Conservation (phyloP, 345 rosid genomes). For the Erysimum cheiranthoides region DNA sequence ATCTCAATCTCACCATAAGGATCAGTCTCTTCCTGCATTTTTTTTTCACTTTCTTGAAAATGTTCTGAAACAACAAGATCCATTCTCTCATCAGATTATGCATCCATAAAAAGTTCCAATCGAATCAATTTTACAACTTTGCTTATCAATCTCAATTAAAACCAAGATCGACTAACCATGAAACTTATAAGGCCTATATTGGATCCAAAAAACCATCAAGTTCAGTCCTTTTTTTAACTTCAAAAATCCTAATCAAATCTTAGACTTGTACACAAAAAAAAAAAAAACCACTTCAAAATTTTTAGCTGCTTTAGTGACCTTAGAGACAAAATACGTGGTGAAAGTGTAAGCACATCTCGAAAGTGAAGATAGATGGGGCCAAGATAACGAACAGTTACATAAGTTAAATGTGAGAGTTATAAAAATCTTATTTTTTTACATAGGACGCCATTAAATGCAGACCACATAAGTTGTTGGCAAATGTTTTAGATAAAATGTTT, state of each 20-base stretch:
- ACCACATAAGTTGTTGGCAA: constrained; percentile 28
- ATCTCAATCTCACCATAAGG: constrained; percentile 79
- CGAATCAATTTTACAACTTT: not conserved
- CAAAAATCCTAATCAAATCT: not conserved
- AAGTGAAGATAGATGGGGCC: constrained; percentile 34
- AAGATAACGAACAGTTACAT: constrained; percentile 28
- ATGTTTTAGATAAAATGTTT: constrained; percentile 4
- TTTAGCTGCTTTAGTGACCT: not conserved
- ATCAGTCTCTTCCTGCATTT: constrained; percentile 55
- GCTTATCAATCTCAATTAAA: not conserved
- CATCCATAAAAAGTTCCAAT: not conserved
- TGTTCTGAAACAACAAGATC: constrained; percentile 37
- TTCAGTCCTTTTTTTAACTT: not conserved
- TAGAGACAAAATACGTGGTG: constrained; percentile 33
- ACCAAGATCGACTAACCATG: not conserved
- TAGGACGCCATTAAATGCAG: constrained; percentile 32
- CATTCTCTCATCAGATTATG: constrained; percentile 13
- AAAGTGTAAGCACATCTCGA: constrained; percentile 20
- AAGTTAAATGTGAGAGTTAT: constrained; percentile 22
- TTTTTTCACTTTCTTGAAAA: constrained; percentile 4
- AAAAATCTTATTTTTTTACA: not conserved
- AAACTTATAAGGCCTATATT: not conserved
- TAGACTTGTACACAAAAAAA: not conserved
- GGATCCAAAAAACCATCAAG: not conserved
- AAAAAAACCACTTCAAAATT: not conserved